These are phyloP conservation scores for Plasmodium inui DNA, from an alignment of 169 alveolate species.

Conservation along the genomic window DNA sequence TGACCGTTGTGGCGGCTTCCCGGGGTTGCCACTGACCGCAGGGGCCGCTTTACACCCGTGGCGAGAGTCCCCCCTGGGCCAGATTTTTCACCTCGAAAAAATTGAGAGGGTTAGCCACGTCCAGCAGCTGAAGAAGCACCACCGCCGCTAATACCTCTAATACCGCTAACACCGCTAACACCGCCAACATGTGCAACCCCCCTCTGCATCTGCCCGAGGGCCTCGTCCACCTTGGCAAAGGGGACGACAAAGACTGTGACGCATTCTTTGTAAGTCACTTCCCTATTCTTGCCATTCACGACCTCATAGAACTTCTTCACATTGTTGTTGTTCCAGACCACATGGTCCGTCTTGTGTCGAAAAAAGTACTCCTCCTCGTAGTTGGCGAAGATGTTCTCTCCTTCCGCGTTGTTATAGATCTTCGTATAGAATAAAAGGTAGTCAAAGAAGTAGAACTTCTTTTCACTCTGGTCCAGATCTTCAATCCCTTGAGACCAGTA, in stretches of 20 bases:
- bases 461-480: slow-evolving; percentile 45
- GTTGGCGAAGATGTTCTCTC: slow-evolving; percentile 36
- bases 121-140: no score
- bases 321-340: slow-evolving; percentile 55
- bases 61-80: background rate
- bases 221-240: background rate
- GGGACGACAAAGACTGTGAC: slow-evolving; percentile 34
- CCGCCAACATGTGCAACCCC: background rate
- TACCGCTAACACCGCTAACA: no score
- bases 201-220: background rate
- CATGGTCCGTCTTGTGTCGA: slow-evolving; percentile 22
- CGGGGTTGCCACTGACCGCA: background rate
- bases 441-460: slow-evolving; percentile 47
- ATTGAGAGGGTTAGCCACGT: background rate
- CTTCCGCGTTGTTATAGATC: slow-evolving; percentile 20
- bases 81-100: background rate
- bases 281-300: slow-evolving; percentile 10
- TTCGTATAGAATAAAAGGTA: slow-evolving; percentile 54
- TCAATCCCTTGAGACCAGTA: slow-evolving; percentile 52
- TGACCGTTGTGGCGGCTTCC: no score
- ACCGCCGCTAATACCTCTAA: background rate
- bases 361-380: slow-evolving; percentile 68
- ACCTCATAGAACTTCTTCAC: slow-evolving; percentile 49
- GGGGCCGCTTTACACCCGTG: background rate
- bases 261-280: slow-evolving; percentile 26